Conservation (phyloP, 768 basidiomycete species). For the Termitomyces sp. region DNA sequence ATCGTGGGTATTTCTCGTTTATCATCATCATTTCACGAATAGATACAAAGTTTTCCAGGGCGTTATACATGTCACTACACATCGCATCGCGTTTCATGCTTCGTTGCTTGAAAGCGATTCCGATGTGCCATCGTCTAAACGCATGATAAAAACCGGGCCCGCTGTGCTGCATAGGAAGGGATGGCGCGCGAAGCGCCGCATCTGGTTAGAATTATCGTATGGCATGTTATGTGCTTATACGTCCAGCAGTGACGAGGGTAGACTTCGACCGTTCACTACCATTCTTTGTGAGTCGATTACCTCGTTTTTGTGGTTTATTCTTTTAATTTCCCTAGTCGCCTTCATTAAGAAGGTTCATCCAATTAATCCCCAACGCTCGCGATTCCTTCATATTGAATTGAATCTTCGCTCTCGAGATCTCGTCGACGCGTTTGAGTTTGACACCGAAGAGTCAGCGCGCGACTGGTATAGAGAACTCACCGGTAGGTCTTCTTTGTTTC, state of each 20-base stretch:
- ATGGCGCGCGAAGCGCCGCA: constrained; percentile 41
- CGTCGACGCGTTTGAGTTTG: constrained; percentile 43
- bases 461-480: constrained; percentile 49
- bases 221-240: constrained; percentile 60
- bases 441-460: constrained; percentile 51
- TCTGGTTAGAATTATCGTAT: constrained; percentile 61
- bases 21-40: neutral
- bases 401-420: constrained; percentile 22
- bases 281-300: constrained; percentile 43
- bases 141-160: constrained; percentile 48
- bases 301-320: neutral
- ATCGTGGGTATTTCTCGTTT: constrained; percentile 28
- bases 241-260: constrained; percentile 51
- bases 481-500: constrained; percentile 24
- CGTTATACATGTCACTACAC: constrained; percentile 62
- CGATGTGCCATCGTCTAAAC: constrained; percentile 25
- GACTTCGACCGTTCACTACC: constrained; percentile 49
- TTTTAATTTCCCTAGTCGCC: constrained; percentile 36
- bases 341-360: constrained; percentile 43
- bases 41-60: constrained; percentile 32
- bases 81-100: constrained; percentile 65
- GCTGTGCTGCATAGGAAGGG: constrained; percentile 45
- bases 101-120: constrained; percentile 47
- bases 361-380: constrained; percentile 42
- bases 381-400: constrained; percentile 36